Percentiles rank a stretch among this genome's conserved stretches.
phyloP scores from a whole-genome alignment of 176 grass and related monocot species.

The Musa acuminata region DNA sequence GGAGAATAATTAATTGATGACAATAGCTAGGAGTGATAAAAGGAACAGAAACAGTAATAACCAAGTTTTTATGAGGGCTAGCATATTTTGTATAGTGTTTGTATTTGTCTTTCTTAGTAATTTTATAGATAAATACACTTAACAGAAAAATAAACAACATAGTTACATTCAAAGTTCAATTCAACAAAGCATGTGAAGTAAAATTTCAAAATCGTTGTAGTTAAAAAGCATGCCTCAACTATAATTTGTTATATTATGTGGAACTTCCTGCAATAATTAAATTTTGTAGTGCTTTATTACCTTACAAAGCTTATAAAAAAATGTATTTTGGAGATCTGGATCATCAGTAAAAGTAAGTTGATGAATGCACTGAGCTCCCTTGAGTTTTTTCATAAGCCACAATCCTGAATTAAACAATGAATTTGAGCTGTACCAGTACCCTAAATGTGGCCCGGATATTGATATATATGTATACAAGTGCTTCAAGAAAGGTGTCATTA shows the following conservation, averaged over 20 bases:
- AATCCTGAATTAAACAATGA: conserved; percentile 90
- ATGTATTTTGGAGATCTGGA: conserved; percentile 64
- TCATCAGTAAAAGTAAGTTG: conserved; percentile 90
- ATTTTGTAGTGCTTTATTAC: conserved; percentile 25
- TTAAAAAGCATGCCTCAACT: not conserved
- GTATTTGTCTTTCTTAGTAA: not conserved
- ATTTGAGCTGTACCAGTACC: conserved; percentile 90
- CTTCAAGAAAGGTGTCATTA: conserved; percentile 59
- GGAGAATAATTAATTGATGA: no score
- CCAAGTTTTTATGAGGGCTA: no score
- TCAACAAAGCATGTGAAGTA: not conserved
- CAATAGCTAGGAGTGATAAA: no score
- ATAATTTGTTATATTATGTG: not conserved
- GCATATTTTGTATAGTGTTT: not conserved
- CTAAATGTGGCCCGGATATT: conserved; percentile 80
- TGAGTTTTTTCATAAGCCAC: conserved; percentile 83
- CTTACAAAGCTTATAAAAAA: conserved; percentile 78
- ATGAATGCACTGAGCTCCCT: conserved; percentile 77
- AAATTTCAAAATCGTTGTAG: not conserved
- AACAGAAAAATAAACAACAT: not conserved
- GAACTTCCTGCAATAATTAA: not conserved
- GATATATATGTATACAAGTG: conserved; percentile 82
- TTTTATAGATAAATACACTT: not conserved
- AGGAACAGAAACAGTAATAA: no score
- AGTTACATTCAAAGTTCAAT: not conserved